Percentiles rank a stretch among this genome's conserved stretches.
Conservation (phyloP, 2,329 filamentous ascomycete species). For the Raffaelea arxii region DNA sequence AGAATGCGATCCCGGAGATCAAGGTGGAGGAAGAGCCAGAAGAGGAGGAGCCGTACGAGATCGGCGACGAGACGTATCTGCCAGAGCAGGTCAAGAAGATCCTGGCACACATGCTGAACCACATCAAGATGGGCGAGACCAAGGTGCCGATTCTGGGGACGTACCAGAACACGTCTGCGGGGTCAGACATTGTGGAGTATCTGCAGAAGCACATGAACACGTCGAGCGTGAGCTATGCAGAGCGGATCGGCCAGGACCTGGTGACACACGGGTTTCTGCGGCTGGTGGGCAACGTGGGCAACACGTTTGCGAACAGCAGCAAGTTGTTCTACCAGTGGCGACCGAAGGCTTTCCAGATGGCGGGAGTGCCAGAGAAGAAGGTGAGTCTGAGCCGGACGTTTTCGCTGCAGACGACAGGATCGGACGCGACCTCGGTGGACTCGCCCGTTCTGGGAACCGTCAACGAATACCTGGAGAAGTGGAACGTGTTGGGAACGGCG, state of each 20-base stretch:
- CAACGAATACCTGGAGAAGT: constrained; percentile 80
- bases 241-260: constrained; percentile 90
- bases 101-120: constrained; percentile 73
- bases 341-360: constrained; percentile 78
- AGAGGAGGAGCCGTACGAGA: constrained; percentile 76
- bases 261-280: constrained; percentile 78
- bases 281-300: constrained; percentile 88
- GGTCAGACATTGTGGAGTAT: constrained; percentile 92
- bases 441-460: constrained; percentile 76
- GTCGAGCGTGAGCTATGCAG: constrained; percentile 78
- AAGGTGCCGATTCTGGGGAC: constrained; percentile 94
- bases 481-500: constrained; percentile 85
- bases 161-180: constrained; percentile 85
- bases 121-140: constrained; percentile 76
- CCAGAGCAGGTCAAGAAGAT: constrained; percentile 88
- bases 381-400: constrained; percentile 61
- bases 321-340: constrained; percentile 98
- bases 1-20: constrained; percentile 58
- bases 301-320: constrained; percentile 92
- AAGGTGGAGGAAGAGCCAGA: constrained; percentile 63
- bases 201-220: constrained; percentile 80
- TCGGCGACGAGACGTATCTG: constrained; percentile 80
- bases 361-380: constrained; percentile 85
- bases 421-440: constrained; percentile 40
- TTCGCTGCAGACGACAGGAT: constrained; percentile 36